Evolutionary conservation across 345 rosid species (phyloP).

Genomic region (Alliaria petiolata): DNA sequence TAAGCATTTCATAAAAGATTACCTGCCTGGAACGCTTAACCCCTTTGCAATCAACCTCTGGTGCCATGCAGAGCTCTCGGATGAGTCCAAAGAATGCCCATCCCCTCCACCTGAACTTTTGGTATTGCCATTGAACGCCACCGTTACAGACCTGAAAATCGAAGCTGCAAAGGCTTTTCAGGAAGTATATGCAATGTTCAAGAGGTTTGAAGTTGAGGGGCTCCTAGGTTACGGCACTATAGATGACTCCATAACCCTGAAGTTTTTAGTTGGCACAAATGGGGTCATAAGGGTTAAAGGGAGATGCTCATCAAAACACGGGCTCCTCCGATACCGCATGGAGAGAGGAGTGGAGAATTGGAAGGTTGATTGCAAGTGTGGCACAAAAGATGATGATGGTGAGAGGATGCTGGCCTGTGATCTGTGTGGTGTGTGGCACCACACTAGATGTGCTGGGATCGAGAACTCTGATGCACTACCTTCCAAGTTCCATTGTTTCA

Average conservation of each 20-base stretch:
- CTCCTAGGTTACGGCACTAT: slow-evolving; percentile 47
- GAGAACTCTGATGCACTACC: slow-evolving; percentile 44
- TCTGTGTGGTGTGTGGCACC: slow-evolving; percentile 62
- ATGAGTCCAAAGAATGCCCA: slow-evolving; percentile 44
- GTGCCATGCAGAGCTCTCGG: slow-evolving; percentile 54
- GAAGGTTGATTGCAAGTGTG: slow-evolving; percentile 66
- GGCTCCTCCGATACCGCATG: slow-evolving; percentile 46
- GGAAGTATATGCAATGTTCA: slow-evolving; percentile 67
- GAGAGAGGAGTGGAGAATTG: slow-evolving; percentile 68
- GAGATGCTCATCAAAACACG: slow-evolving; percentile 46
- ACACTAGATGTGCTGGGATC: slow-evolving; percentile 68
- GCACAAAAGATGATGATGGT: slow-evolving; percentile 72
- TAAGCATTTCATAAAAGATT: slow-evolving; percentile 67
- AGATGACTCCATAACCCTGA: slow-evolving; percentile 46
- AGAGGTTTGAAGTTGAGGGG: slow-evolving; percentile 47
- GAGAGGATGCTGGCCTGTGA: slow-evolving; percentile 80
- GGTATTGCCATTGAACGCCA: slow-evolving; percentile 51
- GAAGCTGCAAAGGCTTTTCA: slow-evolving; percentile 55
- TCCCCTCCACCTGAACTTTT: slow-evolving; percentile 52
- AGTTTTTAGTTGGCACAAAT: slow-evolving; percentile 45
- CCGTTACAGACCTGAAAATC: slow-evolving; percentile 47
- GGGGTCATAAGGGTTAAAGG: slow-evolving; percentile 44
- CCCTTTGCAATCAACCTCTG: slow-evolving; percentile 35
- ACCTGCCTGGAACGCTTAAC: slow-evolving; percentile 15
- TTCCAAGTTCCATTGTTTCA: slow-evolving; percentile 41